Base-by-base conservation (phyloP, 2,329 filamentous ascomycete species). In the Chrysosporium keratinophilum region DNA sequence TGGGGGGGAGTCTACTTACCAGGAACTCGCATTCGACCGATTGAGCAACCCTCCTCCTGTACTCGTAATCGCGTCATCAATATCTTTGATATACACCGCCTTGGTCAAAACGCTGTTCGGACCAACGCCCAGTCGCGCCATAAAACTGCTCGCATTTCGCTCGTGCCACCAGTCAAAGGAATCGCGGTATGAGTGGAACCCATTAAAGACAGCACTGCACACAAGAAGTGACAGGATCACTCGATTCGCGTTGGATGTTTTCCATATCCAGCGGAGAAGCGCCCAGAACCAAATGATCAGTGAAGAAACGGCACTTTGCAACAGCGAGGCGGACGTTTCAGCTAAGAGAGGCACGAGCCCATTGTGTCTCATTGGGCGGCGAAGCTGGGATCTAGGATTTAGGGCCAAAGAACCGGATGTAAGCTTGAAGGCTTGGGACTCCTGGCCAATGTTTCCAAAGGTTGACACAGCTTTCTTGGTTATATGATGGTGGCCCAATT, bases 91-190 rank as follows among this genome's bases (percentile, higher is more conserved):
- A 65, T 93, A 95, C 23, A 98, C 81, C 7, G 87, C 82, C 67
- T 85, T 88, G 69, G 85, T 87, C 87, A 96, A 91, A 58, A 85
- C 79, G 17, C 78, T 70, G 60, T 94, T 85, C 6, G 90, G 88
- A 2, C 80, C 78, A 6, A 97, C 82, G 9, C 91, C 91, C 12
- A 97, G 72, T 11, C 83, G 78, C 34, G 76, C 75, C 88, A 98
- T 93, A 67, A 91, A 95, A 40, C 77, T 83, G 14, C 78, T 79
- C 1, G 90, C 88, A 56, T 81, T 84, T 54, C 88, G 81, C 71
- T 97, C 91, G 44, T 80, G 78, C 85, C 87, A 95, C 89, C 89
- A 97, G 1, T 79, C 76, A 62, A 83, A 81, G 5, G 80, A 80
- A 64, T 88, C 83, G 58, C 83, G 81, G 11, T 85, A 87, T 0